Conservation (phyloP, 1,284 basidiomycete genomes). For the Kalmanozyma brasiliensis region DNA sequence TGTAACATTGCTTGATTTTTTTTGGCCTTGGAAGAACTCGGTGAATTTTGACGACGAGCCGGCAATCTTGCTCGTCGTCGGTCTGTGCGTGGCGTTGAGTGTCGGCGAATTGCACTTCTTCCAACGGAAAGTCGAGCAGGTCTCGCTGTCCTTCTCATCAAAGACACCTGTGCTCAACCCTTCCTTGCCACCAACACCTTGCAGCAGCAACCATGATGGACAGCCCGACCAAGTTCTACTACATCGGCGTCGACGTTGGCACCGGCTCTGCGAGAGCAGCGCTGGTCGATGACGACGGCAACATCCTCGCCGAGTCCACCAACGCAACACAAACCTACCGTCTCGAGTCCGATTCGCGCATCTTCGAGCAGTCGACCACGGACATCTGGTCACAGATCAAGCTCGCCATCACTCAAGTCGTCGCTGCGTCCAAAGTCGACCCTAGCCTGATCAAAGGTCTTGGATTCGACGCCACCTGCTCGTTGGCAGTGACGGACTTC, state of each 20-base stretch:
- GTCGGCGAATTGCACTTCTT: constrained; percentile 10
- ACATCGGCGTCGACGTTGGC: constrained; percentile 77
- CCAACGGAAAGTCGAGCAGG: constrained; percentile 17
- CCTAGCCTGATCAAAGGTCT: constrained; percentile 82
- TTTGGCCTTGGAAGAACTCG: constrained; percentile 8
- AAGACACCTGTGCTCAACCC: background rate
- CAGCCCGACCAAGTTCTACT: constrained; percentile 66
- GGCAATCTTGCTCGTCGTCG: background rate
- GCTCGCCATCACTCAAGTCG: constrained; percentile 76
- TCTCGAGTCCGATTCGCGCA: constrained; percentile 83
- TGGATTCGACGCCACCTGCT: constrained; percentile 97
- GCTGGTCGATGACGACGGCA: constrained; percentile 80
- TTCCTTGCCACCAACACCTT: background rate
- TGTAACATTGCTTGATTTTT: constrained; percentile 12
- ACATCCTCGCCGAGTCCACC: constrained; percentile 80
- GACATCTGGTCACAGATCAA: constrained; percentile 83
- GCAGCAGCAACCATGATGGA: constrained; percentile 12
- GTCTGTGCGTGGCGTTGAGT: constrained; percentile 28
- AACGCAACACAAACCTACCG: constrained; percentile 86
- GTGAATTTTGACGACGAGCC: constrained; percentile 20
- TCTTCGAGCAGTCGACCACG: constrained; percentile 86
- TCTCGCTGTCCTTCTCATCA: background rate
- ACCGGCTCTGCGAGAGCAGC: constrained; percentile 92
- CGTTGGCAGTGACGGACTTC: constrained; percentile 82
- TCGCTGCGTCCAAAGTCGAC: constrained; percentile 75